A percentile compares a stretch with the other conserved stretches of the same genome.
These are phyloP conservation scores for Monascus purpureus DNA, from an alignment of 495 filamentous ascomycete species.

Conservation along the genomic window DNA sequence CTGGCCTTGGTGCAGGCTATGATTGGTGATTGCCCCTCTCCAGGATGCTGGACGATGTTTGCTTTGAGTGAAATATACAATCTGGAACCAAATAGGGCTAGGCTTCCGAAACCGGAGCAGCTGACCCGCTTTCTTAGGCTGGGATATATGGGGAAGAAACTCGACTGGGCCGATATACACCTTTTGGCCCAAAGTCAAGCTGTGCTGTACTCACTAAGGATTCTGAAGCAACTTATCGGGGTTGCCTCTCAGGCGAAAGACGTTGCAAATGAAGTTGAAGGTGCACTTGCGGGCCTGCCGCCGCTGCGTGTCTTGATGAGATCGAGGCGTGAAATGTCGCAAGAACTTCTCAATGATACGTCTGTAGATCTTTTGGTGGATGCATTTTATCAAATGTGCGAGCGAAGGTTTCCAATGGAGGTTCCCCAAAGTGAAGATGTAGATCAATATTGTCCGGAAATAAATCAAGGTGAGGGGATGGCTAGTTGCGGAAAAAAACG, in stretches of 20 bases:
- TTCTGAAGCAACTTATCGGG: conserved; percentile 41
- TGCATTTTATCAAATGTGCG: conserved; percentile 8
- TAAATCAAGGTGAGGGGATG: too few relatives aligned
- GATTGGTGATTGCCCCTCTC: conserved; percentile 3
- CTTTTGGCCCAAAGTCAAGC: conserved; percentile 48
- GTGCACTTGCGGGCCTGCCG: conserved; percentile 13
- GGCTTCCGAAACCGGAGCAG: conserved; percentile 3
- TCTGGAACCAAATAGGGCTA: conserved; percentile 1
- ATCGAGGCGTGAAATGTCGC: conserved; percentile 9
- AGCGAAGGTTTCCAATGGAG: conserved; percentile 12
- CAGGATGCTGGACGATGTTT: conserved; percentile 22
- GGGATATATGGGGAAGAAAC: conserved; percentile 11
- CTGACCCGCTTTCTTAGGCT: conserved; percentile 12
- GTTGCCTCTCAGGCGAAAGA: conserved; percentile 6
- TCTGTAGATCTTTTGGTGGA: conserved; percentile 5
- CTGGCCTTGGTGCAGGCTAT: conserved; percentile 7
- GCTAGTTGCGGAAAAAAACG: too few relatives aligned
- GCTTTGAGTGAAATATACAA: conserved; percentile 19
- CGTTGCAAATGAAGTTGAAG: conserved; percentile 1
- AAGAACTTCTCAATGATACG: conserved; percentile 3
- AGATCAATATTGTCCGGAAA: too few relatives aligned
- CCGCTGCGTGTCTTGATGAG: conserved; percentile 20
- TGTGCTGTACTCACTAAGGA: conserved; percentile 50
- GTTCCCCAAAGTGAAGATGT: neutral
- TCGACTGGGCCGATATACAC: conserved; percentile 48